phyloP scores from a whole-genome alignment of 306 rosid genomes.

The Neltuma alba region DNA sequence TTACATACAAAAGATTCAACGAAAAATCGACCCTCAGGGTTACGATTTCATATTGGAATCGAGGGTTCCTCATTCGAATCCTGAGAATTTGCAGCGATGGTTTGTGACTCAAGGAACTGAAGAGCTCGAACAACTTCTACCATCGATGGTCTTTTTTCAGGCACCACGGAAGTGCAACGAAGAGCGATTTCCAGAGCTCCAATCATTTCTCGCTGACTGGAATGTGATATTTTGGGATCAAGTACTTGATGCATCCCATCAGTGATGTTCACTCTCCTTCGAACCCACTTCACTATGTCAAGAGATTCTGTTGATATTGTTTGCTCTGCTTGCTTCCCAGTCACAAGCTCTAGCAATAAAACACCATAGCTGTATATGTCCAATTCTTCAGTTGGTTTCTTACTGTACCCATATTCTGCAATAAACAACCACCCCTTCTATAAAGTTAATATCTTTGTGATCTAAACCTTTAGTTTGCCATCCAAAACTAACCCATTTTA shows the following conservation, averaged over 20 bases:
- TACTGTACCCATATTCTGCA: slow-evolving; percentile 82
- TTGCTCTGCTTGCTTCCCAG: slow-evolving; percentile 79
- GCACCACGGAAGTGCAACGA: slow-evolving; percentile 83
- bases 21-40: slow-evolving; percentile 10
- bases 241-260: slow-evolving; percentile 86
- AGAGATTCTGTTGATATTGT: slow-evolving; percentile 55
- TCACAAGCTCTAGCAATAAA: slow-evolving; percentile 80
- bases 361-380: slow-evolving; percentile 95
- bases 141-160: slow-evolving; percentile 91
- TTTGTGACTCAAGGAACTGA: slow-evolving; percentile 57
- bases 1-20: slow-evolving; percentile 43
- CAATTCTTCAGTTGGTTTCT: slow-evolving; percentile 75
- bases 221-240: slow-evolving; percentile 59
- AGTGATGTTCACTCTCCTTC: slow-evolving; percentile 87
- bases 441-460: not conserved
- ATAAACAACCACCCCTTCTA: slow-evolving; percentile 28
- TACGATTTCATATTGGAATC: slow-evolving; percentile 42
- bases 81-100: slow-evolving; percentile 40
- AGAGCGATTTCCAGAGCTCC: slow-evolving; percentile 82
- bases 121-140: slow-evolving; percentile 70
- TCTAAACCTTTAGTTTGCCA: not conserved
- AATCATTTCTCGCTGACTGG: slow-evolving; percentile 60
- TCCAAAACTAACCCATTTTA: not conserved
- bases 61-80: slow-evolving; percentile 51
- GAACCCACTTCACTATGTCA: slow-evolving; percentile 90